Base-by-base conservation (phyloP, 345 rosid species). In the Sonneratia caseolaris region DNA sequence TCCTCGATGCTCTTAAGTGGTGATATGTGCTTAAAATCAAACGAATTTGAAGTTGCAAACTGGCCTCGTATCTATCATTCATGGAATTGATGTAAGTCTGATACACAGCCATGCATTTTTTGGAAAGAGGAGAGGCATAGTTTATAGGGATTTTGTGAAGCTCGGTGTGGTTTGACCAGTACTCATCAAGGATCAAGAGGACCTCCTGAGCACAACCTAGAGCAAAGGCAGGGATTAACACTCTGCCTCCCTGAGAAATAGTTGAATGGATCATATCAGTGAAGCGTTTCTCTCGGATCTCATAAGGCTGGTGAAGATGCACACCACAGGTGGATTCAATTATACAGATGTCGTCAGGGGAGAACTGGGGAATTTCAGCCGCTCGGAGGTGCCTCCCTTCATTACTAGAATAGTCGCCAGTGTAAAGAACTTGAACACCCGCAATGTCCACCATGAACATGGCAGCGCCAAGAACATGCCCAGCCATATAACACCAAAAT, bases 391-490 rank as follows among this genome's bases (percentile, higher is more conserved):
- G 98, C 59, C 96, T 78, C 77, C 89, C 97, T 82, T 93, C 98
- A 80, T 91, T 94, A 21, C 96, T 88, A 45, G 98, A 93, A 71
- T 93, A 93, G 62, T 93, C 98, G 51, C 98, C 98, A 35, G 96
- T 91, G 73, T 93, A 93, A 70, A 93, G 97, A 62, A 88, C 86
- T 69, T 93, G 89, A 24, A 93, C 97, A 76, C 97, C 88, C 7
- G 98, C 97, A 74, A 93, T 83, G 75, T 93, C 97, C 36, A 91
- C 98, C 97, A 93, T 93, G 75, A 93, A 93, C 98, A 91, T 93
- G 56, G 97, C 96, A 79, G 98, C 97, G 69, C 98, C 98, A 70
- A 93, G 96, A 65, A 93, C 97, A 76, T 93, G 97, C 68, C 98
- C 98, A 73, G 98, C 98, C 35, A 97, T 88, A 75, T 93, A 91